Conservation (phyloP, 805 yeast genomes). For the Kuraishia piskuri region DNA sequence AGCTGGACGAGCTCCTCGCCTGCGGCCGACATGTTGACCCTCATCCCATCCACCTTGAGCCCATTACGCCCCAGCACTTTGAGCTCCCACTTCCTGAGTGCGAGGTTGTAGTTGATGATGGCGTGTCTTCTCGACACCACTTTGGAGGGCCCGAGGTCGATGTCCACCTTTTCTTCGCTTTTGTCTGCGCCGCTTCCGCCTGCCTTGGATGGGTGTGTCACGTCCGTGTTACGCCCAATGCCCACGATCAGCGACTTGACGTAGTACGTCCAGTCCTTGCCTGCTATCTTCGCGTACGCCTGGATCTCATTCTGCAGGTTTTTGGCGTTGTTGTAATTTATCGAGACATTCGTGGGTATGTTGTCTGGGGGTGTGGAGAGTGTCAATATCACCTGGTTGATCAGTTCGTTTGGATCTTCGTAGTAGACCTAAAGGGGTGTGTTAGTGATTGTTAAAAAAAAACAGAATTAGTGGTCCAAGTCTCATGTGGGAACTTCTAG, state of each 20-base stretch:
- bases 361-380: constrained; percentile 62
- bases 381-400: constrained; percentile 66
- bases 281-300: constrained; percentile 96
- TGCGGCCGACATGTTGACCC: constrained; percentile 28
- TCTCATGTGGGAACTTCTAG: too few relatives aligned
- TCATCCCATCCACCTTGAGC: constrained; percentile 74
- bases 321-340: constrained; percentile 63
- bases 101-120: constrained; percentile 65
- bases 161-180: constrained; percentile 41
- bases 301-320: constrained; percentile 74
- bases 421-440: constrained; percentile 16
- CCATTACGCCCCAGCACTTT: constrained; percentile 86
- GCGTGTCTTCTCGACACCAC: constrained; percentile 95
- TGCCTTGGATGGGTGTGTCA: constrained; percentile 4
- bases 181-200: constrained; percentile 1
- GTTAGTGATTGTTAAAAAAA: neutral
- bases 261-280: constrained; percentile 88
- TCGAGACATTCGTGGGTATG: constrained; percentile 60
- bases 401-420: constrained; percentile 54
- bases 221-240: constrained; percentile 77
- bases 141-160: constrained; percentile 94
- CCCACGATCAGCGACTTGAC: constrained; percentile 69
- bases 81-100: constrained; percentile 78
- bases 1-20: constrained; percentile 42
- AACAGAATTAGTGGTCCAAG: neutral